Evolutionary conservation across 768 basidiomycete genomes (phyloP).

Genomic region (Cystobasidium tubakii): DNA sequence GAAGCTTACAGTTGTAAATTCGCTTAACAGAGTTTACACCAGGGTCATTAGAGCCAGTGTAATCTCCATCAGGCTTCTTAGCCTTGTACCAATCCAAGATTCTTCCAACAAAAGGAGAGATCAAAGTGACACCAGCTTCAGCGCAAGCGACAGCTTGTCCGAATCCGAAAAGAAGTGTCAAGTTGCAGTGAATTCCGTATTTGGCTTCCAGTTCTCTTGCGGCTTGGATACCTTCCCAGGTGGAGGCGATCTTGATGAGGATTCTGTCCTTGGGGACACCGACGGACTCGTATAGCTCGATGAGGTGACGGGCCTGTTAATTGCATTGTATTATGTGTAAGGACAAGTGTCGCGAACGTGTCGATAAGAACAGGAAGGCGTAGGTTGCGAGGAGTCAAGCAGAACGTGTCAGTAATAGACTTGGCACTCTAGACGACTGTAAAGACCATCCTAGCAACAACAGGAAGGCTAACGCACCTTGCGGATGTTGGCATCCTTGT

Average conservation of each 20-base stretch:
- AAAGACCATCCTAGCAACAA: not conserved
- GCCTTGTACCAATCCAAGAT: conserved; percentile 99
- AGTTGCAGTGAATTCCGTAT: conserved; percentile 94
- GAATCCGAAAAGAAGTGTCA: conserved; percentile 98
- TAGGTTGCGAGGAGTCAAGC: too few species aligned
- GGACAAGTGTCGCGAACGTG: too few species aligned
- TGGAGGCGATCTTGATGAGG: conserved; percentile 98
- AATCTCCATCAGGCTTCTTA: conserved; percentile 67
- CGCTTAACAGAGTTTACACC: conserved; percentile 91
- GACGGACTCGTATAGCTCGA: conserved; percentile 86
- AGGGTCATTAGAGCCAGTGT: conserved; percentile 86
- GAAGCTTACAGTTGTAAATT: conserved; percentile 78
- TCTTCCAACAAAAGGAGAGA: conserved; percentile 88
- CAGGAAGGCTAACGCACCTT: conserved; percentile 55
- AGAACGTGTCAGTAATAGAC: too few species aligned
- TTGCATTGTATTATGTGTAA: too few species aligned
- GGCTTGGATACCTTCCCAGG: conserved; percentile 99
- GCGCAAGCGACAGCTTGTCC: conserved; percentile 97
- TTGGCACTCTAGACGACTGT: too few species aligned
- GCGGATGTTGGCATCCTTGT: conserved; percentile 82
- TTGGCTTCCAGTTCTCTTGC: conserved; percentile 90
- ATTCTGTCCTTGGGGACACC: conserved; percentile 90
- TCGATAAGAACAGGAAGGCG: too few species aligned
- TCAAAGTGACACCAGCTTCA: conserved; percentile 94
- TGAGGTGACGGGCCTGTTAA: conserved; percentile 59